Evolutionary conservation across 75 land plant genomes (phyloP).

Genomic region (Picea glauca): DNA sequence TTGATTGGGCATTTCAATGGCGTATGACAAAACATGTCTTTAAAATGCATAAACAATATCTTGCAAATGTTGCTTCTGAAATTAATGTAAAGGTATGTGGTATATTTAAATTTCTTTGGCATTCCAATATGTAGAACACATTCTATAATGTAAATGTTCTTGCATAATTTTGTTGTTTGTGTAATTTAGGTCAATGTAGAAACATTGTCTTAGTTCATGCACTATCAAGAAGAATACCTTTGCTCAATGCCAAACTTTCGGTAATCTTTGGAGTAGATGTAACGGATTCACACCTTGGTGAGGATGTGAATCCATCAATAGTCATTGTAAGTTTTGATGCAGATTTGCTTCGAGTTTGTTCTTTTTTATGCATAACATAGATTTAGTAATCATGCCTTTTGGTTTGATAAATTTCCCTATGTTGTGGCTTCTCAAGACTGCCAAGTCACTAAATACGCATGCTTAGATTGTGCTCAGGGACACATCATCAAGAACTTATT

Average conservation of each 20-base stretch:
- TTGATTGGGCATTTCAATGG: slow-evolving; percentile 89
- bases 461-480: slow-evolving; percentile 87
- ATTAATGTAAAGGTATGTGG: slow-evolving; percentile 82
- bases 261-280: slow-evolving; percentile 98
- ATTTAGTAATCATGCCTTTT: background rate
- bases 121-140: background rate
- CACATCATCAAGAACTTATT: slow-evolving; percentile 84
- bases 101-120: background rate
- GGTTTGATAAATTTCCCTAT: slow-evolving; percentile 19
- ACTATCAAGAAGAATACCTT: slow-evolving; percentile 56
- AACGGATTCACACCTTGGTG: slow-evolving; percentile 92
- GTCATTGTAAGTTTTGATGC: slow-evolving; percentile 63
- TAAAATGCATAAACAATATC: slow-evolving; percentile 78
- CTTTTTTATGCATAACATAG: background rate
- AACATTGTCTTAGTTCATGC: slow-evolving; percentile 90
- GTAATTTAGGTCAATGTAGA: slow-evolving; percentile 66
- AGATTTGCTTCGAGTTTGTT: background rate
- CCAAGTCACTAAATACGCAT: slow-evolving; percentile 96
- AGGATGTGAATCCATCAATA: slow-evolving; percentile 88
- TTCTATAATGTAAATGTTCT: background rate
- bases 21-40: slow-evolving; percentile 89
- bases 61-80: slow-evolving; percentile 81
- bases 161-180: background rate
- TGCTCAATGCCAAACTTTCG: slow-evolving; percentile 85
- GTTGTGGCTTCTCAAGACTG: slow-evolving; percentile 99